Evolutionary conservation across 108 stramenopile genomes (phyloP), one percentile per base, ranked within the genome.

Genomic region (Poteriospumella lacustris): DNA sequence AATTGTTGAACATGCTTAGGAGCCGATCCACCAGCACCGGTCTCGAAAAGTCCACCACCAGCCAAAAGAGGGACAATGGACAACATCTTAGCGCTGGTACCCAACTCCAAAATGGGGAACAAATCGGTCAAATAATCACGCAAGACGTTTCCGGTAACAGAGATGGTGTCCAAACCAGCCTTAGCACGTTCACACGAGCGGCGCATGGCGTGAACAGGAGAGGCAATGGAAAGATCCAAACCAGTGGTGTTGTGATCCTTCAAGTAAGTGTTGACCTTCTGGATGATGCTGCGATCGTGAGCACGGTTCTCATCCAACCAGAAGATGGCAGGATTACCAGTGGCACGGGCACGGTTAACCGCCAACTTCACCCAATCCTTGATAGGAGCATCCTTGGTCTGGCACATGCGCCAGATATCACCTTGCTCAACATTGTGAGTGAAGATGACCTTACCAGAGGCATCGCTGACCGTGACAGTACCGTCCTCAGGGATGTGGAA

Each of bases 401-500:
- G 92, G 77, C 92, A 92, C 94, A 93, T 93, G 42, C 94, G 84
- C 92, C 92, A 95, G 79, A 95, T 87, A 68, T 95, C 94, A n/a
- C 94, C 94, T 44, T 83, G 77, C 58, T 89, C 87, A 24, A 95
- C 94, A 34, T 34, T 39, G 76, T 92, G 93, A 68, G 89, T 86
- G 34, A 78, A 88, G 83, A 26, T 70, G 44, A 29, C 44, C 76
- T 93, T 90, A 19, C 85, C 85, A 29, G 90, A 81, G 41, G 78
- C 90, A 83, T 92, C 93, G 2, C 76, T 82, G 52, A 93, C 92
- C 40, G 82, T 59, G 19, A 93, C 87, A n/a, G 75, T 83, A 42
- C 94, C 94, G 34, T 81, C 77, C 31, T 43, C 85, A 47, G 89
- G 76, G 28, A 92, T 84, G 79, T 93, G 89, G 78, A 95, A 95